These are phyloP conservation scores for Plasmodium knowlesi DNA, from an alignment of 169 alveolate genomes.

Conservation along the genomic window DNA sequence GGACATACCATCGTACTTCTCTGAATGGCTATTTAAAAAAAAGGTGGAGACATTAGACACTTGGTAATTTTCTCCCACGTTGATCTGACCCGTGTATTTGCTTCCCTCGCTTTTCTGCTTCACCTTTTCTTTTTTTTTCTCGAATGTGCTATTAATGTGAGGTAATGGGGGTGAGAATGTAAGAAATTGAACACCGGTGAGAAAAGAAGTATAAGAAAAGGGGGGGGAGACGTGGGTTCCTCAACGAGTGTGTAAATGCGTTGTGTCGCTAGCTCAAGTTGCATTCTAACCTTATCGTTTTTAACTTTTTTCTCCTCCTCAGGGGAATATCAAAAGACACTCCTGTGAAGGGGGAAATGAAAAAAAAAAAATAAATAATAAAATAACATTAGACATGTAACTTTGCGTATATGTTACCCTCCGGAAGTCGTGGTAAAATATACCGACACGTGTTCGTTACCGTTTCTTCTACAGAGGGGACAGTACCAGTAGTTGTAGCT, in stretches of 20 bases:
- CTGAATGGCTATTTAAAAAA: constrained; percentile 82
- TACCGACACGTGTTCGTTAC: background rate
- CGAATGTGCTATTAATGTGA: constrained; percentile 15
- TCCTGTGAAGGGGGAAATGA: constrained; percentile 15
- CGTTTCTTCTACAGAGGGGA: constrained; percentile 44
- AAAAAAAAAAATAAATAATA: background rate
- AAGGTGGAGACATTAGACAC: constrained; percentile 90
- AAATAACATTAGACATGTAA: background rate
- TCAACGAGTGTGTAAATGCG: background rate
- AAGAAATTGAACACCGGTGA: background rate
- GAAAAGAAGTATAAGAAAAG: background rate
- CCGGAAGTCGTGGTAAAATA: background rate
- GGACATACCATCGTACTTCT: constrained; percentile 58
- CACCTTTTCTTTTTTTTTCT: constrained; percentile 75
- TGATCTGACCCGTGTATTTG: constrained; percentile 81
- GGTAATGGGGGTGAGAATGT: background rate
- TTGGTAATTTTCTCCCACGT: constrained; percentile 87
- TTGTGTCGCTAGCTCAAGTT: background rate
- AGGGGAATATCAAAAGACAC: constrained; percentile 22
- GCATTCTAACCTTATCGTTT: constrained; percentile 18
- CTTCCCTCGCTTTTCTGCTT: constrained; percentile 85
- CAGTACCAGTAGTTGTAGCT: constrained; percentile 50
- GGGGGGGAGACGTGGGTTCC: background rate
- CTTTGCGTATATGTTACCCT: background rate
- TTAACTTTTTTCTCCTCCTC: constrained; percentile 31